phyloP scores from a whole-genome alignment of 257 asterid species.

The Ilex asprella region DNA sequence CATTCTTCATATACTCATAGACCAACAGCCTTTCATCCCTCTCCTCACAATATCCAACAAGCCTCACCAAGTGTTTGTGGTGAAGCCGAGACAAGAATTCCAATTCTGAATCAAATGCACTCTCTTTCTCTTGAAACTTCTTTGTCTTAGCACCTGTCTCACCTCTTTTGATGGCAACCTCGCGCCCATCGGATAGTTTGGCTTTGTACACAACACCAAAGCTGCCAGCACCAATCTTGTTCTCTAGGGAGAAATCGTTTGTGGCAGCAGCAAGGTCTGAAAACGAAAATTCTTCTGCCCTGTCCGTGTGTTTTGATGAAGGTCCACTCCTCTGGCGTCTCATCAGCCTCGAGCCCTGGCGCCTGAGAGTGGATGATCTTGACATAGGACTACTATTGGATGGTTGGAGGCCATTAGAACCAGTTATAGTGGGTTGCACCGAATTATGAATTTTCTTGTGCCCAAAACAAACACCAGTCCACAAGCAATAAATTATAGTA shows the following conservation, averaged over 20 bases:
- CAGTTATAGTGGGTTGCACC: slow-evolving; percentile 65
- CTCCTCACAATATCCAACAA: slow-evolving; percentile 76
- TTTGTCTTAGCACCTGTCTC: slow-evolving; percentile 50
- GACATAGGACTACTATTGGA: slow-evolving; percentile 52
- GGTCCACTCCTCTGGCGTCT: slow-evolving; percentile 88
- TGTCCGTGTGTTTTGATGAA: slow-evolving; percentile 63
- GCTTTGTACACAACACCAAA: slow-evolving; percentile 79
- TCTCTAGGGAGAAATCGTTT: slow-evolving; percentile 45
- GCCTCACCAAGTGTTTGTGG: slow-evolving; percentile 78
- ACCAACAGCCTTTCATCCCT: slow-evolving; percentile 73
- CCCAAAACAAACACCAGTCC: slow-evolving; percentile 71
- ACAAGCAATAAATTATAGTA: slow-evolving; percentile 43
- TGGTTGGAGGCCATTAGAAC: slow-evolving; percentile 24
- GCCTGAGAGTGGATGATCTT: slow-evolving; percentile 68
- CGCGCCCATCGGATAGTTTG: slow-evolving; percentile 59
- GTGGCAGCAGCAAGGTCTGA: slow-evolving; percentile 60
- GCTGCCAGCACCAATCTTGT: slow-evolving; percentile 85
- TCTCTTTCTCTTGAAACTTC: slow-evolving; percentile 80
- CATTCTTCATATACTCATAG: slow-evolving; percentile 81
- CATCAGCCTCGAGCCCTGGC: slow-evolving; percentile 73
- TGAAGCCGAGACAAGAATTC: slow-evolving; percentile 79
- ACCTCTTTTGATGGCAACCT: slow-evolving; percentile 82
- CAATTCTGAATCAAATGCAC: slow-evolving; percentile 77
- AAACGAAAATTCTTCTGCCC: slow-evolving; percentile 68
- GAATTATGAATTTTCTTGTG: slow-evolving; percentile 78